Evolutionary conservation across 1,284 basidiomycete species (phyloP).

Genomic region (Ustilago shanxiensis): DNA sequence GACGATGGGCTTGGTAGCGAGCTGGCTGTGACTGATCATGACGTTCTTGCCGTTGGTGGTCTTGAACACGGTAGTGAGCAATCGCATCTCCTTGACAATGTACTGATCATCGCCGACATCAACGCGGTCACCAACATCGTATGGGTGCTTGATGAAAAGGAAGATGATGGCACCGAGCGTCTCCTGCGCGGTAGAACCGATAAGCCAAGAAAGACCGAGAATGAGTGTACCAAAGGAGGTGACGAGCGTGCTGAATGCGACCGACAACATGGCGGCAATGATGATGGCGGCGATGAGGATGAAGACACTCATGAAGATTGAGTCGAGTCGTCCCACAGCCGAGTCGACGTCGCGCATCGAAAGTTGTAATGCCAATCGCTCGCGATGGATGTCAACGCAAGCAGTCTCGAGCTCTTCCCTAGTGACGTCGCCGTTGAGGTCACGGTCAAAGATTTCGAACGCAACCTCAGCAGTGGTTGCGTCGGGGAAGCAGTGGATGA

Average conservation of each 20-base stretch:
- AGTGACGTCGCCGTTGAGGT: slow-evolving; percentile 82
- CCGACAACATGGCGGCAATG: slow-evolving; percentile 74
- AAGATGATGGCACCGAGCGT: slow-evolving; percentile 84
- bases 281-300: slow-evolving; percentile 80
- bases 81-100: slow-evolving; percentile 87
- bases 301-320: slow-evolving; percentile 73
- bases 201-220: slow-evolving; percentile 89
- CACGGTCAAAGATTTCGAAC: slow-evolving; percentile 85
- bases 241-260: slow-evolving; percentile 79
- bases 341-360: slow-evolving; percentile 92
- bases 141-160: slow-evolving; percentile 85
- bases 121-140: slow-evolving; percentile 83
- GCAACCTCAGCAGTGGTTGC: slow-evolving; percentile 69
- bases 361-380: slow-evolving; percentile 84
- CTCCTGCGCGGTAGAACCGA: slow-evolving; percentile 79
- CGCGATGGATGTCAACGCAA: slow-evolving; percentile 84
- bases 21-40: slow-evolving; percentile 48
- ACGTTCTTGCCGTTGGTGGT: slow-evolving; percentile 49
- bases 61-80: slow-evolving; percentile 77
- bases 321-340: slow-evolving; percentile 75
- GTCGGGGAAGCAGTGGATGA: slow-evolving; percentile 79
- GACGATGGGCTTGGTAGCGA: slow-evolving; percentile 73
- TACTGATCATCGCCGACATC: slow-evolving; percentile 74
- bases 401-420: slow-evolving; percentile 83
- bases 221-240: slow-evolving; percentile 85